phyloP scores from a whole-genome alignment of 2,329 filamentous ascomycete genomes.

The Aspergillus quadrilineatus region DNA sequence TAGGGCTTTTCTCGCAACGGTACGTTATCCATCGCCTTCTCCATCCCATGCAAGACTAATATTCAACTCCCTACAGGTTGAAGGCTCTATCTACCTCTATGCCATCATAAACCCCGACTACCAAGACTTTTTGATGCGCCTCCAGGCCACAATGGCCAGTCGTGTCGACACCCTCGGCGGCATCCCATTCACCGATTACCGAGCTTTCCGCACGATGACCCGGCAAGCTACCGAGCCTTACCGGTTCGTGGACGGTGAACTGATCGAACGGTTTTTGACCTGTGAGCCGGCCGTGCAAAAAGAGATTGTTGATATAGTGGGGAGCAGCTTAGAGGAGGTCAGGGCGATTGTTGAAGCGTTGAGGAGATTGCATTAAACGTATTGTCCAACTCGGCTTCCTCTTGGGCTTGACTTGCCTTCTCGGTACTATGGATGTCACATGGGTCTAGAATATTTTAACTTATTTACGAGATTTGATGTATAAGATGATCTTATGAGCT shows the following conservation, averaged over 20 bases:
- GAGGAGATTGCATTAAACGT: slow-evolving; percentile 49
- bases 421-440: neutral
- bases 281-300: slow-evolving; percentile 60
- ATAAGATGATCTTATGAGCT: neutral
- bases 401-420: neutral
- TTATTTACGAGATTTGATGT: neutral
- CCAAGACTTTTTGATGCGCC: slow-evolving; percentile 76
- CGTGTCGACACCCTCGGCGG: slow-evolving; percentile 68
- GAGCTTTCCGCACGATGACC: slow-evolving; percentile 75
- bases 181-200: slow-evolving; percentile 73
- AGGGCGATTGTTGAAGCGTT: slow-evolving; percentile 62
- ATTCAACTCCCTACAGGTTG: slow-evolving; percentile 58
- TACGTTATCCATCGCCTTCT: slow-evolving; percentile 49
- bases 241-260: slow-evolving; percentile 87
- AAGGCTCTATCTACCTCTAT: slow-evolving; percentile 89
- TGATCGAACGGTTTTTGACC: slow-evolving; percentile 82
- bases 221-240: slow-evolving; percentile 72
- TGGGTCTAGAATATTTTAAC: neutral
- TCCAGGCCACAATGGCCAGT: slow-evolving; percentile 70
- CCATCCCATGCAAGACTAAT: neutral
- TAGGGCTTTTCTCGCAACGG: slow-evolving; percentile 83
- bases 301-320: slow-evolving; percentile 52
- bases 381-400: no score
- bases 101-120: slow-evolving; percentile 70
- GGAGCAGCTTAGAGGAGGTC: slow-evolving; percentile 57